Percentiles rank a stretch among this genome's conserved stretches.
These are phyloP conservation scores for Nematocida minor DNA, from an alignment of 371 early-diverging fungal genomes.

Conservation along the genomic window DNA sequence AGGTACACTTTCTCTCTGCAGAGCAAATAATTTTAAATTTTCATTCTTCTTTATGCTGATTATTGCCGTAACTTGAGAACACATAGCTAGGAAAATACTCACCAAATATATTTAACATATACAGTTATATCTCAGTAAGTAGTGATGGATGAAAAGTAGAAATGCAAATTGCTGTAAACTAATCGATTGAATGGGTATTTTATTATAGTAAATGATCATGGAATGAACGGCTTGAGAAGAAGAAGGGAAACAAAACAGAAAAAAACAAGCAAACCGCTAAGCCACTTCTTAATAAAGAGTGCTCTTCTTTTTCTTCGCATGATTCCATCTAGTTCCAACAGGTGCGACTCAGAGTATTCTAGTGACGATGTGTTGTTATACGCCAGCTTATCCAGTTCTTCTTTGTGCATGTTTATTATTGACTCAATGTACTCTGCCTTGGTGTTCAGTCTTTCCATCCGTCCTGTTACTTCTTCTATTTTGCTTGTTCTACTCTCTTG, in stretches of 20 bases:
- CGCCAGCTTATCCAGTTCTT: conserved; percentile 21
- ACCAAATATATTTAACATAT: too few species aligned
- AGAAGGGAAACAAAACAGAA: conserved; percentile 36
- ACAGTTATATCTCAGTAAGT: too few species aligned
- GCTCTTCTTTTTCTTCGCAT: conserved; percentile 9
- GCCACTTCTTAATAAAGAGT: conserved; percentile 31
- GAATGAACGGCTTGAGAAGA: conserved; percentile 19
- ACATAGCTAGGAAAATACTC: too few species aligned
- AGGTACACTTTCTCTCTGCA: too few species aligned
- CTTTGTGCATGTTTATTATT: conserved; percentile 37
- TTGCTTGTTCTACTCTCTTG: not conserved
- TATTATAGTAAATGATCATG: too few species aligned
- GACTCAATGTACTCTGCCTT: conserved; percentile 36
- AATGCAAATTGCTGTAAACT: too few species aligned
- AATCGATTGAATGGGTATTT: too few species aligned
- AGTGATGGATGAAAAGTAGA: too few species aligned
- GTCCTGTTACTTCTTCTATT: not conserved
- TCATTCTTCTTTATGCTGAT: too few species aligned
- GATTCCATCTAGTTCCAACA: conserved; percentile 15
- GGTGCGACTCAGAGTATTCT: conserved; percentile 4
- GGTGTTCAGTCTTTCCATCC: conserved; percentile 20
- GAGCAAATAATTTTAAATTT: too few species aligned
- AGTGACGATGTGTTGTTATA: not conserved
- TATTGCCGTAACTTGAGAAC: too few species aligned
- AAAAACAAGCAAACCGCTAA: conserved; percentile 14